These are phyloP conservation scores for Craspedostauros australis DNA, from an alignment of 108 stramenopile species.

Conservation along the genomic window DNA sequence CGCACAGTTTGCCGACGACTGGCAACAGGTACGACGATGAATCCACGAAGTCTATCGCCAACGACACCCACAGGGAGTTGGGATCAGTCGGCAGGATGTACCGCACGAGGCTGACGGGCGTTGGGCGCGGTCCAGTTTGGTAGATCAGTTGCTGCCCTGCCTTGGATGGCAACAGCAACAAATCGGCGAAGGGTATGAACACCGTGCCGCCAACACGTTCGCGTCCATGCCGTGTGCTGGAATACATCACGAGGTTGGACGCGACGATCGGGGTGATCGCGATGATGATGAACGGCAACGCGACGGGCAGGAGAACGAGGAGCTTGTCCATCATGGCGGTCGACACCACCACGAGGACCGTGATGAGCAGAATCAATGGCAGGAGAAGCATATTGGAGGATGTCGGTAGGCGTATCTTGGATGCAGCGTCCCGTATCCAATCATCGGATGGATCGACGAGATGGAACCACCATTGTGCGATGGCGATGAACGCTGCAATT, in stretches of 20 bases:
- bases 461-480: constrained; percentile 55
- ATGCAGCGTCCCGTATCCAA: constrained; percentile 9
- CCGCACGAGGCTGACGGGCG: constrained; percentile 47
- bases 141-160: constrained; percentile 66
- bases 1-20: constrained; percentile 76
- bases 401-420: constrained; percentile 3
- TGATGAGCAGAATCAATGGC: constrained; percentile 51
- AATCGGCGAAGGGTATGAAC: too few relatives aligned
- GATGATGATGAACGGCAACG: too few relatives aligned
- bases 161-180: constrained; percentile 42
- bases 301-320: constrained; percentile 70
- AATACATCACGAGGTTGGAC: constrained; percentile 34
- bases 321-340: constrained; percentile 50
- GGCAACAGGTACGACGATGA: constrained; percentile 74
- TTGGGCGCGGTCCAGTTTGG: constrained; percentile 74
- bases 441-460: constrained; percentile 50
- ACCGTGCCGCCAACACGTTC: constrained; percentile 25
- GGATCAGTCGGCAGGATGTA: constrained; percentile 53
- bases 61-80: constrained; percentile 49
- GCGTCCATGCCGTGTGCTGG: constrained; percentile 52
- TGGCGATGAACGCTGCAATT: constrained; percentile 47
- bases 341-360: constrained; percentile 37
- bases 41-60: constrained; percentile 80
- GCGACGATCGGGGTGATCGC: neutral
- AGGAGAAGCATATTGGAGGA: constrained; percentile 37